These are phyloP conservation scores for Cladosporium sp. DNA, from an alignment of 2,329 filamentous ascomycete species.

Conservation along the genomic window DNA sequence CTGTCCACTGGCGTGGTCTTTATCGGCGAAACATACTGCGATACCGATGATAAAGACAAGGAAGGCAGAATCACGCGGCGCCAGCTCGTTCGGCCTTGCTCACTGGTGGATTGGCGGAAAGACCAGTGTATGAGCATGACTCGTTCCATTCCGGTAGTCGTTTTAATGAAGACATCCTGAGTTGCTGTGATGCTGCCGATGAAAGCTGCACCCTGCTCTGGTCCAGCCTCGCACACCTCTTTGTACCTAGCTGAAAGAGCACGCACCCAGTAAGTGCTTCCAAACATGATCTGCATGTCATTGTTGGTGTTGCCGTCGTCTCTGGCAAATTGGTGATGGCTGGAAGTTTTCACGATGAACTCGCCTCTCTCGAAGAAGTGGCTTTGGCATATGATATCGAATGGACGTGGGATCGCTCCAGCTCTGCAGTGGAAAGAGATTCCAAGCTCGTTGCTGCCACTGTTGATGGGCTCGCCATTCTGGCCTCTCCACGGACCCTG, in stretches of 20 bases:
- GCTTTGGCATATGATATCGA: constrained; percentile 21
- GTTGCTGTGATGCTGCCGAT: constrained; percentile 37
- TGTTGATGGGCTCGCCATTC: constrained; percentile 24
- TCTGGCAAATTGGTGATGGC: not conserved
- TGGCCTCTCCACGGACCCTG: constrained; percentile 32
- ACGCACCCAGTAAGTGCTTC: constrained; percentile 41
- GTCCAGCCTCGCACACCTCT: constrained; percentile 15
- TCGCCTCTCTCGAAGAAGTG: constrained; percentile 24
- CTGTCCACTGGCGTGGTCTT: constrained; percentile 16
- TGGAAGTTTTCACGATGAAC: constrained; percentile 14
- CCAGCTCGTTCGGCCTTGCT: constrained; percentile 26
- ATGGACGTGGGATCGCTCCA: constrained; percentile 17
- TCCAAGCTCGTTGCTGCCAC: constrained; percentile 26
- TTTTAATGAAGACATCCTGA: constrained; percentile 38
- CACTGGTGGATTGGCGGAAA: constrained; percentile 22
- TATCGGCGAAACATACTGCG: not conserved
- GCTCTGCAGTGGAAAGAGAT: constrained; percentile 27
- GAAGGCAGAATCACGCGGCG: constrained; percentile 18
- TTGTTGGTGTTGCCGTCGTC: constrained; percentile 20
- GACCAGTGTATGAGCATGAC: constrained; percentile 28
- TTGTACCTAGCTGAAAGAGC: constrained; percentile 26
- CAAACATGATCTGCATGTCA: constrained; percentile 34
- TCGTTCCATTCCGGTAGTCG: constrained; percentile 21
- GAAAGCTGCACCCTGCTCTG: constrained; percentile 26
- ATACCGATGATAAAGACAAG: not conserved